Percentiles rank a stretch among this genome's conserved stretches.
Evolutionary conservation across 2,329 filamentous ascomycete species (phyloP).

Genomic region (Sclerotinia trifoliorum): DNA sequence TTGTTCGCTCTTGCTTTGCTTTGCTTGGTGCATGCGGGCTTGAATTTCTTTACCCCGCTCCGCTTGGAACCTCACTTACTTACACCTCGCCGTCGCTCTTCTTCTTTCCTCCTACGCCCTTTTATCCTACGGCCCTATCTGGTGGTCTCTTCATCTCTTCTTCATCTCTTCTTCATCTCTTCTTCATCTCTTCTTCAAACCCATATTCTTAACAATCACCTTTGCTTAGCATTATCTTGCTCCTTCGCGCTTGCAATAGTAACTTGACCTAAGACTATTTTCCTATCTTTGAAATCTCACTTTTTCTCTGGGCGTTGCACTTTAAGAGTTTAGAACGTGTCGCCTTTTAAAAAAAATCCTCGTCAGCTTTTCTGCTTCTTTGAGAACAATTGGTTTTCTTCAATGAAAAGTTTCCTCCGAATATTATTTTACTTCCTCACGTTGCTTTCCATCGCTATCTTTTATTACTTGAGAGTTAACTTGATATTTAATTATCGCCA

Average conservation of each 20-base stretch:
- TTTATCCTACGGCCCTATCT: too few relatives aligned
- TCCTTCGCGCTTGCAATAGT: background rate
- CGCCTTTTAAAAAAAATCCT: background rate
- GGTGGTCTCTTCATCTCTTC: background rate
- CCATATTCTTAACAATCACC: background rate
- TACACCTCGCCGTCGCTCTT: background rate
- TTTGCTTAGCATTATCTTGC: background rate
- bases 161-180: too few relatives aligned
- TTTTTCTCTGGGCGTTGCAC: background rate
- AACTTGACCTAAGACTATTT: too few relatives aligned
- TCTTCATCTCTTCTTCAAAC: too few relatives aligned
- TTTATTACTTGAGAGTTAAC: background rate
- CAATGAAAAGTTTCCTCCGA: background rate
- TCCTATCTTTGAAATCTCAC: background rate
- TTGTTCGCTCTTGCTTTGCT: background rate
- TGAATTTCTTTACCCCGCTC: background rate
- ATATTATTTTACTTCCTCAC: background rate
- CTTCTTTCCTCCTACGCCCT: background rate
- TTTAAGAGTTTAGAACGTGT: background rate
- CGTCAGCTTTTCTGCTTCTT: background rate
- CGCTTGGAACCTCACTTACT: background rate
- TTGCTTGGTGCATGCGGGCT: fast-evolving
- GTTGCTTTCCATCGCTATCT: background rate
- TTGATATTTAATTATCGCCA: background rate
- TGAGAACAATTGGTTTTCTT: background rate